A percentile compares a stretch with the other conserved stretches of the same genome.
Evolutionary conservation across 139 green algal genomes (phyloP).

Genomic region (Zygnema cylindricum): DNA sequence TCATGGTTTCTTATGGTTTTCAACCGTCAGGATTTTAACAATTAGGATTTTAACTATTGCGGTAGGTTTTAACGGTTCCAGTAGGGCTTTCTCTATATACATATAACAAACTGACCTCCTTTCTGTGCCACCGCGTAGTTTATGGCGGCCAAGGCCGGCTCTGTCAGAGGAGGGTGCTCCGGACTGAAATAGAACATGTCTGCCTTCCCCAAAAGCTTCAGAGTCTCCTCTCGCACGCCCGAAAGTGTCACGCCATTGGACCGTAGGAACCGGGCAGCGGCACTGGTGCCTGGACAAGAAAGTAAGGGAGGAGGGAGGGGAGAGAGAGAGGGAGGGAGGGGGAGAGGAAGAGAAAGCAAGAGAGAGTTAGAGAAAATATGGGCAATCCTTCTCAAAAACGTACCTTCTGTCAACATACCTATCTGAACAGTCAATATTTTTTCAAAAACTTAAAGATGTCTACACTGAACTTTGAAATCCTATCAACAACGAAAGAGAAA

Average conservation of each 20-base stretch:
- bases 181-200: constrained; percentile 60
- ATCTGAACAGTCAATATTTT: too few species aligned
- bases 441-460: too few species aligned
- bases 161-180: constrained; percentile 58
- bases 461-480: too few species aligned
- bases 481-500: too few species aligned
- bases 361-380: not conserved
- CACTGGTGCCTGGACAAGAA: constrained; percentile 47
- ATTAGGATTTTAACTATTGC: too few species aligned
- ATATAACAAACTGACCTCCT: too few species aligned
- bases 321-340: not conserved
- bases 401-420: too few species aligned
- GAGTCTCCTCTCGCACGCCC: constrained; percentile 46
- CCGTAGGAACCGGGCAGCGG: constrained; percentile 28
- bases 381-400: too few species aligned
- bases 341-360: not conserved
- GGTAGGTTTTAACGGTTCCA: too few species aligned
- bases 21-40: too few species aligned
- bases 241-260: constrained; percentile 48
- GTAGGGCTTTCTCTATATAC: too few species aligned
- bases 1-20: too few species aligned
- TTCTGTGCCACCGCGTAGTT: constrained; percentile 50
- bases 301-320: not conserved
- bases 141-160: constrained; percentile 12
- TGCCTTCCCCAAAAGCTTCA: constrained; percentile 58